A percentile compares a stretch with the other conserved stretches of the same genome.
phyloP scores from a whole-genome alignment of 176 grass and related monocot species.

The Oryza officinalis region DNA sequence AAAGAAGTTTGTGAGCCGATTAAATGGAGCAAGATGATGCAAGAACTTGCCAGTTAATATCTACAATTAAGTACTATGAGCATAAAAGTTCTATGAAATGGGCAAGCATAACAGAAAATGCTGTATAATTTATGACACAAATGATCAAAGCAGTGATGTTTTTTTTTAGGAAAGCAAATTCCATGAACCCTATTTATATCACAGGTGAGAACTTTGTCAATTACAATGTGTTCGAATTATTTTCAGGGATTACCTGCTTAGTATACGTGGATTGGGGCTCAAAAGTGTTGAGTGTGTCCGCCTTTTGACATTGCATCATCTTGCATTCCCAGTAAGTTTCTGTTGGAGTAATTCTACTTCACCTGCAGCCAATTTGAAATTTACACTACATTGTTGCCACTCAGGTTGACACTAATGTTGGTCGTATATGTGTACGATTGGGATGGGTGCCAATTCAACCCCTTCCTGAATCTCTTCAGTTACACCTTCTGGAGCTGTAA shows the following conservation, averaged over 20 bases:
- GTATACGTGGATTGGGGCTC: constrained; percentile 92
- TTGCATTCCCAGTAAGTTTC: constrained; percentile 90
- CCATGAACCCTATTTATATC: not conserved
- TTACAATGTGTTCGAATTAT: constrained; percentile 28
- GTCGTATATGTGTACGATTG: constrained; percentile 88
- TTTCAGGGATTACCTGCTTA: constrained; percentile 90
- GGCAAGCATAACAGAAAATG: not conserved
- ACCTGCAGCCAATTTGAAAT: constrained; percentile 28
- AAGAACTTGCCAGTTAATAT: constrained; percentile 16
- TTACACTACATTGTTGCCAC: constrained; percentile 35
- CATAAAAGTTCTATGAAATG: constrained; percentile 18
- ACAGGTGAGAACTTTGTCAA: constrained; percentile 38
- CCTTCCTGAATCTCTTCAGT: constrained; percentile 85
- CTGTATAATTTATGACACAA: constrained; percentile 13
- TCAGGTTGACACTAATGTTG: constrained; percentile 98
- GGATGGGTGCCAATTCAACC: constrained; percentile 98
- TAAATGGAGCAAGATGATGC: constrained; percentile 8
- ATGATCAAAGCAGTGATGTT: constrained; percentile 11
- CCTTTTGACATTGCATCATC: constrained; percentile 87
- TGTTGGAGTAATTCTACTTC: constrained; percentile 28
- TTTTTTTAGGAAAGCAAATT: constrained; percentile 22
- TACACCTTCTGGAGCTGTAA: constrained; percentile 97
- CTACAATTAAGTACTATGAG: constrained; percentile 2
- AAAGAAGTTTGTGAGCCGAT: not conserved
- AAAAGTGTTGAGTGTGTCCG: constrained; percentile 99